These are phyloP conservation scores for Cordia subcordata DNA, from an alignment of 257 asterid species.

Conservation along the genomic window DNA sequence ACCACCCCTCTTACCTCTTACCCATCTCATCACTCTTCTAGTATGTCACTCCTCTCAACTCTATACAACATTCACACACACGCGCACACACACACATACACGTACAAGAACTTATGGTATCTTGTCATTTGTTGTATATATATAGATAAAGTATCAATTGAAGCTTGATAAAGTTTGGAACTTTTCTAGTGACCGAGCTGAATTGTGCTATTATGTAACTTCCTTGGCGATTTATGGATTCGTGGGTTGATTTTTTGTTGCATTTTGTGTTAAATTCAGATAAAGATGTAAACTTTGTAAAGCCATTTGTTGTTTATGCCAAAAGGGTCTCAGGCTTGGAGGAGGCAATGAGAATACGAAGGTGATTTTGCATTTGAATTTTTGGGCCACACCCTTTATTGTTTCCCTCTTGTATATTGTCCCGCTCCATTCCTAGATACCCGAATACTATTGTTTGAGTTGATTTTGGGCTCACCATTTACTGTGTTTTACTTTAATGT, in stretches of 20 bases:
- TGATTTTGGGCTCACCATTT: no score
- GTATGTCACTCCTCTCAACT: constrained; percentile 26
- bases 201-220: neutral
- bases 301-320: constrained; percentile 47
- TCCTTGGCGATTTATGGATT: neutral
- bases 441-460: no score
- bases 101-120: neutral
- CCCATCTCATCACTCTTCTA: constrained; percentile 18
- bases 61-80: neutral
- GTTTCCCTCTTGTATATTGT: neutral
- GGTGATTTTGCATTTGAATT: constrained; percentile 28
- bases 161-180: neutral
- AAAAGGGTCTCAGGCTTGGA: constrained; percentile 81
- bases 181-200: neutral
- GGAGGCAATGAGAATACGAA: constrained; percentile 76
- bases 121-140: neutral
- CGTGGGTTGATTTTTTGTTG: constrained; percentile 10
- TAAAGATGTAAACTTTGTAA: constrained; percentile 32
- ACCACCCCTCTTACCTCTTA: constrained; percentile 23
- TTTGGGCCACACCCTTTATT: neutral
- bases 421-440: no score
- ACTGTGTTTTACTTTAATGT: no score
- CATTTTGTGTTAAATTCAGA: constrained; percentile 21
- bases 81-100: neutral
- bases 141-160: neutral